phyloP scores from a whole-genome alignment of 78 protist genomes.

The Salpingoeca rosetta region DNA sequence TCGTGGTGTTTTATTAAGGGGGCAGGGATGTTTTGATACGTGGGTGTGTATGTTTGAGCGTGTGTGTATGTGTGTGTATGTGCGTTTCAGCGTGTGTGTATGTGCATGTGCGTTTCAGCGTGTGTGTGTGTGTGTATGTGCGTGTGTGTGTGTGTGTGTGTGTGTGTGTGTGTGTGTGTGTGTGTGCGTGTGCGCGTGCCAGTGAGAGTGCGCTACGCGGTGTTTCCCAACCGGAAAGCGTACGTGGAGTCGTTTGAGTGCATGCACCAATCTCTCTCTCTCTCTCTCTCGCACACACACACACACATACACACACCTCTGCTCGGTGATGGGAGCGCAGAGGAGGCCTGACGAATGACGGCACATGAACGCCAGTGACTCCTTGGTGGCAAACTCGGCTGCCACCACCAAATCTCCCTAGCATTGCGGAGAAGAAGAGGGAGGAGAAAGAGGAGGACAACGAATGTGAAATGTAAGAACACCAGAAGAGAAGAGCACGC shows the following conservation, averaged over 20 bases:
- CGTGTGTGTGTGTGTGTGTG: no score
- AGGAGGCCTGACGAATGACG: constrained; percentile 35
- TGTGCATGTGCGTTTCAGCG: no score
- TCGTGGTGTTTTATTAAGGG: background rate
- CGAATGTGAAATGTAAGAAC: background rate
- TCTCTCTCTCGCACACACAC: no score
- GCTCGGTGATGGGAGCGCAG: constrained; percentile 14
- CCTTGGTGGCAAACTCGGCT: constrained; percentile 27
- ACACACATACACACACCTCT: no score
- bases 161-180: no score
- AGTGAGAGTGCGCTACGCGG: no score
- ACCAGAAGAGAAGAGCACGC: no score
- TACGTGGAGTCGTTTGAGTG: background rate
- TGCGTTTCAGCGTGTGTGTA: background rate
- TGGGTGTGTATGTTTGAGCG: background rate
- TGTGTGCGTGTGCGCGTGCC: no score
- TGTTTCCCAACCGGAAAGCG: no score
- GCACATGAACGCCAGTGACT: constrained; percentile 34
- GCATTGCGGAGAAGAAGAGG: background rate
- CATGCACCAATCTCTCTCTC: no score
- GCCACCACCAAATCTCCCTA: constrained; percentile 44
- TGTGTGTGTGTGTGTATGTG: no score
- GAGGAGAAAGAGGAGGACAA: background rate
- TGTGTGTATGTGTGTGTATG: background rate
- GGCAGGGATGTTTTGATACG: background rate